These are phyloP conservation scores for Escallonia rubra DNA, from an alignment of 129 eudicot species.

Conservation along the genomic window DNA sequence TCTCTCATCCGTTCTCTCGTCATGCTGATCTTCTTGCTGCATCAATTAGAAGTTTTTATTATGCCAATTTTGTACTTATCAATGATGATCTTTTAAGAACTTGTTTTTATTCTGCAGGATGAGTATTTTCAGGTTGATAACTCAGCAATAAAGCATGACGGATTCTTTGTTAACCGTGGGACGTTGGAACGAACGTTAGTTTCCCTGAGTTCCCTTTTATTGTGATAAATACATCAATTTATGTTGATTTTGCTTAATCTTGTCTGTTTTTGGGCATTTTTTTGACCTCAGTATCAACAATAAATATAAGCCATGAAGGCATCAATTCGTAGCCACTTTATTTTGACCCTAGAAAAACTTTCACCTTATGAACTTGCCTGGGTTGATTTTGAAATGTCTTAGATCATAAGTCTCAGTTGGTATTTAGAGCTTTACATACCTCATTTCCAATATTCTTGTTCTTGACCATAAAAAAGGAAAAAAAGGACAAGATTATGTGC, in stretches of 20 bases:
- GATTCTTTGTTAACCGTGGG: constrained; percentile 96
- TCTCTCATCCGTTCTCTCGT: constrained; percentile 1
- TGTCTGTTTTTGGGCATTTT: background rate
- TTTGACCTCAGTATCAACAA: background rate
- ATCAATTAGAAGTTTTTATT: background rate
- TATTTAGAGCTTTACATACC: too few species aligned
- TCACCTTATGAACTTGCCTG: too few species aligned
- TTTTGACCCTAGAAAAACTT: too few species aligned
- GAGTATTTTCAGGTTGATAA: constrained; percentile 98
- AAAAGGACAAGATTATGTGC: too few species aligned
- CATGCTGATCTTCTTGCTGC: constrained; percentile 2
- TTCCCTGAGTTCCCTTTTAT: constrained; percentile 11
- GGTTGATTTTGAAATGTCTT: too few species aligned
- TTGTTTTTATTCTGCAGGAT: constrained; percentile 51
- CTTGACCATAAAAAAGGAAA: too few species aligned
- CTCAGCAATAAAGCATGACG: constrained; percentile 93
- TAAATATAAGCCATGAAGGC: background rate
- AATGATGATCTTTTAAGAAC: background rate
- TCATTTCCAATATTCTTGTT: too few species aligned
- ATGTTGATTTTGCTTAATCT: background rate
- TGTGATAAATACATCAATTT: background rate
- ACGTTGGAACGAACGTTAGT: constrained; percentile 86
- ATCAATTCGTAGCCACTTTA: too few species aligned
- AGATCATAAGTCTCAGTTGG: too few species aligned
- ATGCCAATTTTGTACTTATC: background rate